A percentile compares a stretch with the other conserved stretches of the same genome.
Evolutionary conservation across 441 rosid species (phyloP).

Genomic region (Erodium chrysanthum): DNA sequence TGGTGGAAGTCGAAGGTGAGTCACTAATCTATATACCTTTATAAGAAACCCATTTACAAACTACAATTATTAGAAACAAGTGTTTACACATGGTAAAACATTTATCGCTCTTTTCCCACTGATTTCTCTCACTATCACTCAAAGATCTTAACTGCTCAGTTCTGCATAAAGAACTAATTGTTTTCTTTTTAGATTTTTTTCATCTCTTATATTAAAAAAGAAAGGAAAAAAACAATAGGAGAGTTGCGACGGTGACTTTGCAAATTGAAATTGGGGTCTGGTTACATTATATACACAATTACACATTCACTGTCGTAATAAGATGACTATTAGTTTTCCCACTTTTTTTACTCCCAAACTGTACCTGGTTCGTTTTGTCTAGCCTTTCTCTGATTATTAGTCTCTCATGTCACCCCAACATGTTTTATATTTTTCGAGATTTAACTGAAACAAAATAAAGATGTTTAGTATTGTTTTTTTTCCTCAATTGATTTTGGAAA

Average conservation of each 20-base stretch:
- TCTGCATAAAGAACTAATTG: background rate
- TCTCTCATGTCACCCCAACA: background rate
- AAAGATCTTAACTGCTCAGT: background rate
- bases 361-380: no score
- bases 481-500: background rate
- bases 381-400: background rate
- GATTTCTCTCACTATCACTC: background rate
- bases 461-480: background rate
- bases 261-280: background rate
- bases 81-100: background rate
- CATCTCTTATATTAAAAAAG: background rate
- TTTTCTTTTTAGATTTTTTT: no score
- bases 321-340: background rate
- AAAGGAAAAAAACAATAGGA: background rate
- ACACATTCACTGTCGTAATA: background rate
- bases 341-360: background rate
- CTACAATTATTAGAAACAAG: background rate
- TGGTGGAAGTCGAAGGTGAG: conserved; percentile 91
- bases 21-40: background rate
- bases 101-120: background rate
- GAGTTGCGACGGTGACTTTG: background rate
- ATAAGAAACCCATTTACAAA: background rate
- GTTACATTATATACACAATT: background rate
- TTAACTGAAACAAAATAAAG: no score
- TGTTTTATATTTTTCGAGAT: background rate